These are phyloP conservation scores for Marchantia polymorpha DNA, from an alignment of 225 moss, liverwort and hornwort species.

Conservation along the genomic window DNA sequence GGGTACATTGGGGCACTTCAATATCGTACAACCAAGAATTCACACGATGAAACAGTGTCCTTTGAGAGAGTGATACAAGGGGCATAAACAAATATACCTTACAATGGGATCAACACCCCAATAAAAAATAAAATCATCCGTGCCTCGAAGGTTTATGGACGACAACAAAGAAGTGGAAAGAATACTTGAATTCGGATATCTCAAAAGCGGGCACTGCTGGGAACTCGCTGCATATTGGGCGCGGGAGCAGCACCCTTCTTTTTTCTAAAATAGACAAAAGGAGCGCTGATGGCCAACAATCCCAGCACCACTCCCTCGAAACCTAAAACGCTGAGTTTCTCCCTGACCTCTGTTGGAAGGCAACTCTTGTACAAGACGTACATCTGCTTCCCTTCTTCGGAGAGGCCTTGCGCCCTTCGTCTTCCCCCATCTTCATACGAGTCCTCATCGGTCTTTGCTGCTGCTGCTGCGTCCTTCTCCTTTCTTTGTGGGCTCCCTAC, in stretches of 20 bases:
- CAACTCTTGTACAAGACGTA: conserved; percentile 44
- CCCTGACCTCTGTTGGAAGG: conserved; percentile 44
- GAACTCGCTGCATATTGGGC: conserved; percentile 38
- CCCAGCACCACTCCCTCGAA: conserved; percentile 47
- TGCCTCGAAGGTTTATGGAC: no score
- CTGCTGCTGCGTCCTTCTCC: conserved; percentile 7
- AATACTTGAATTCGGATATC: no score
- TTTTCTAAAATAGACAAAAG: conserved; percentile 44
- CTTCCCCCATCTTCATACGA: conserved; percentile 6
- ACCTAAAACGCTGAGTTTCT: conserved; percentile 48
- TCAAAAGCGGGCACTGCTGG: conserved; percentile 49
- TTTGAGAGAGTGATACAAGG: no score
- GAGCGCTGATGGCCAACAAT: conserved; percentile 36
- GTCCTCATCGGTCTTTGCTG: conserved; percentile 12
- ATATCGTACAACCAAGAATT: no score
- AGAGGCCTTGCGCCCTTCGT: conserved; percentile 5
- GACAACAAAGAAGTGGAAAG: no score
- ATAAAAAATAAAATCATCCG: no score
- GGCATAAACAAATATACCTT: no score
- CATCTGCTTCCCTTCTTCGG: conserved; percentile 20
- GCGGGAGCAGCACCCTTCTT: conserved; percentile 14
- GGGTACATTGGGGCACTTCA: no score
- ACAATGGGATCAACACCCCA: no score
- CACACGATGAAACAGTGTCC: no score
- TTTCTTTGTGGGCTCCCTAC: not conserved